Evolutionary conservation across 257 asterid genomes (phyloP), one percentile per base, ranked within the genome.

Genomic region (Solanum pennellii): DNA sequence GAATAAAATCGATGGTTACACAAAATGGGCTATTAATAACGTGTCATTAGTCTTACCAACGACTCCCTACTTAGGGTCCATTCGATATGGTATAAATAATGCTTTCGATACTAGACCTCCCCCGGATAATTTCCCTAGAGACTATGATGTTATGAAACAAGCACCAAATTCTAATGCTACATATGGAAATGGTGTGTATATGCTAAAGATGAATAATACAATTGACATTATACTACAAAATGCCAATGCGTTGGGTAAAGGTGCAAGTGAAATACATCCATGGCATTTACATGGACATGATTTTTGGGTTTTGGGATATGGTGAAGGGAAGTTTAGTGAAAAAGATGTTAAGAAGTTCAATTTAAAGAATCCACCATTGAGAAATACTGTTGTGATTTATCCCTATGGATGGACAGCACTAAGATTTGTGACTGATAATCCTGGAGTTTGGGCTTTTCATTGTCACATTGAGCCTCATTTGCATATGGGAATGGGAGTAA

Each of bases 271-370:
- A 60, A 94, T 92, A n/a, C 99, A 95, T 89, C 99, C 99, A 4
- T 96, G 98, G 98, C 99, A 96, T 73, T 74, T 95, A 85, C 99
- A 95, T 33, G 99, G 99, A 10, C 98, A 96, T 44, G 98, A 94
- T 62, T 96, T 96, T 35, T 95, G 98, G 99, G 92, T 94, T 5
- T 83, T 95, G 29, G 98, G 95, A 1, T 92, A 94, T 20, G 98
- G 98, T 47, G 98, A 94, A 77, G 98, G 98, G 39, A 92, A 86
- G 89, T 95, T 94, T 27, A 88, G 42, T 2, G 89, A 92, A 18
- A 69, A 85, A 35, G 96, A 95, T 18, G 94, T 44, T 84, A 45
- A 23, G 31, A 89, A n/a, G 9, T 92, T 94, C 21, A 95, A 95
- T 88, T 41, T 94, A 89, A 83, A 85, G 88, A 93, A 95, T 88